These are phyloP conservation scores for Calonectria ilicicola DNA, from an alignment of 2,329 filamentous ascomycete genomes.

Conservation along the genomic window DNA sequence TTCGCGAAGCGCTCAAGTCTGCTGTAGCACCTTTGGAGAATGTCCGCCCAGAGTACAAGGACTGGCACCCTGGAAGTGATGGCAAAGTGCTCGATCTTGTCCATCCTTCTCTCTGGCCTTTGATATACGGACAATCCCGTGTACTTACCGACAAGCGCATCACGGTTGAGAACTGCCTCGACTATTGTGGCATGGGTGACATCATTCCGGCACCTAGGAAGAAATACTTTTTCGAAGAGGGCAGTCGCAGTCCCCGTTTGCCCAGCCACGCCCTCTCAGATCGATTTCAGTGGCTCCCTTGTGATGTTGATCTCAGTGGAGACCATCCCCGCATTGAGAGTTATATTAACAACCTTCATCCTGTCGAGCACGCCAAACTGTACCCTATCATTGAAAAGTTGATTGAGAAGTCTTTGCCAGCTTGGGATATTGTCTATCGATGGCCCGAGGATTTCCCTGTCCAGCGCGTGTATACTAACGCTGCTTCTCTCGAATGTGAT, in stretches of 20 bases:
- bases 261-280: slow-evolving; percentile 11
- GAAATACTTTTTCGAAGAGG: background rate
- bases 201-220: slow-evolving; percentile 6
- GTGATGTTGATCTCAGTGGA: slow-evolving; percentile 57
- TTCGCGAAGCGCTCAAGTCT: slow-evolving; percentile 52
- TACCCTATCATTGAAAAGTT: slow-evolving; percentile 57
- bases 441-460: slow-evolving; percentile 45
- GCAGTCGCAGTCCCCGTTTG: too few relatives aligned
- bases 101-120: slow-evolving; percentile 72
- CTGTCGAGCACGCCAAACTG: slow-evolving; percentile 49
- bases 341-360: slow-evolving; percentile 68
- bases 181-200: slow-evolving; percentile 45
- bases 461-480: slow-evolving; percentile 38
- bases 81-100: slow-evolving; percentile 71
- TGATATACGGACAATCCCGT: slow-evolving; percentile 64
- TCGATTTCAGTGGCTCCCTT: slow-evolving; percentile 62
- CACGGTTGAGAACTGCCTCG: slow-evolving; percentile 52
- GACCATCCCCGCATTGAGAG: slow-evolving; percentile 55
- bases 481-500: slow-evolving; percentile 34
- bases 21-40: slow-evolving; percentile 62
- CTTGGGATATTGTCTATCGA: slow-evolving; percentile 56
- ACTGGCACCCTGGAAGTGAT: slow-evolving; percentile 72
- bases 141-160: slow-evolving; percentile 44
- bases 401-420: slow-evolving; percentile 55
- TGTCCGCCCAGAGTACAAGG: slow-evolving; percentile 60